Percentiles rank a stretch among this genome's conserved stretches.
These are phyloP conservation scores for Leishmania major DNA, from an alignment of 208 protist species.

Conservation along the genomic window DNA sequence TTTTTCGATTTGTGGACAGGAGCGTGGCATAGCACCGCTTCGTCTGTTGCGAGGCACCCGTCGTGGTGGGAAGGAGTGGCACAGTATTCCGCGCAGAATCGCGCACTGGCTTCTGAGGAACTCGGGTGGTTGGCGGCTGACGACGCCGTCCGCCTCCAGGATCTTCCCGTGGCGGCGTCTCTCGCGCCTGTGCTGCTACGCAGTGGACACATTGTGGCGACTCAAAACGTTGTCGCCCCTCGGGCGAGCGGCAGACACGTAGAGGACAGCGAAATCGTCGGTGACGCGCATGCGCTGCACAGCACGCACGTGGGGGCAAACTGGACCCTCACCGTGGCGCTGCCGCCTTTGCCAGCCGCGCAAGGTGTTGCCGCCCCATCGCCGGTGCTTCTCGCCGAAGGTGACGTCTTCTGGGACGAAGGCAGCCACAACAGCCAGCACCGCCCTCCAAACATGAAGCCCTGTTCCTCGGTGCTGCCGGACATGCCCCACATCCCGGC, in stretches of 20 bases:
- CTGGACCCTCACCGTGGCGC: conserved; percentile 32
- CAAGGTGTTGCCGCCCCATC: neutral
- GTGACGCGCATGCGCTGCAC: conserved; percentile 7
- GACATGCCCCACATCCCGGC: conserved; percentile 13
- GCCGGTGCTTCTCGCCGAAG: conserved; percentile 36
- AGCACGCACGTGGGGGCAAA: conserved; percentile 37
- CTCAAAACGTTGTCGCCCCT: conserved; percentile 21
- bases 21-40: conserved; percentile 4
- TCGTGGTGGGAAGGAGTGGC: conserved; percentile 5
- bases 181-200: conserved; percentile 23
- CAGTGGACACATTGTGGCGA: conserved; percentile 24
- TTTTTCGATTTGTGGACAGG: conserved; percentile 53
- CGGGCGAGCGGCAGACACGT: conserved; percentile 12
- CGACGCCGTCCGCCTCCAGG: neutral
- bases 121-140: conserved; percentile 6
- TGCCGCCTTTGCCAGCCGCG: conserved; percentile 14
- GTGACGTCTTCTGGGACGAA: conserved; percentile 58
- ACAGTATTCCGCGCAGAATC: neutral
- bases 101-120: neutral
- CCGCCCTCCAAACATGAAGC: conserved; percentile 11
- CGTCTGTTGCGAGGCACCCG: neutral
- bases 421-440: conserved; percentile 45
- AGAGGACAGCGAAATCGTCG: neutral
- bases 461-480: neutral
- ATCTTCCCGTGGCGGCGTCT: conserved; percentile 2